A percentile compares a stretch with the other conserved stretches of the same genome.
Conservation (phyloP, 2,329 filamentous ascomycete genomes). For the Cryphonectria japonica region DNA sequence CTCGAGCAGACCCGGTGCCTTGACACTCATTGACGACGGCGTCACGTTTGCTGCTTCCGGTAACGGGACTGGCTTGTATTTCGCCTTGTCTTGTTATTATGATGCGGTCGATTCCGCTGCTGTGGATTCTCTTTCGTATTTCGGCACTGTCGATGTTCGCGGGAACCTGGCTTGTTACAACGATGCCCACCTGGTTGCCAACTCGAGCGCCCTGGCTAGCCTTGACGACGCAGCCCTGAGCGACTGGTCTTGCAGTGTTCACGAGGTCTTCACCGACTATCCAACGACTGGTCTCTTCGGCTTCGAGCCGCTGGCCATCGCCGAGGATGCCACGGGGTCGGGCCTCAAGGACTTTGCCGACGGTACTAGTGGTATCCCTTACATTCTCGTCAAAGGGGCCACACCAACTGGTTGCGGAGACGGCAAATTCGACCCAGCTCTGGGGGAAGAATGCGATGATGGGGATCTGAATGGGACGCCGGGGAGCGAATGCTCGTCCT, state of each 20-base stretch:
- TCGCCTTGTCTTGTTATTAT: constrained; percentile 49
- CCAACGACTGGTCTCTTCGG: constrained; percentile 40
- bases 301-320: constrained; percentile 46
- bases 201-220: constrained; percentile 37
- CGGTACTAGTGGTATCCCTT: constrained; percentile 43
- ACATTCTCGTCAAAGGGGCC: constrained; percentile 47
- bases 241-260: constrained; percentile 48
- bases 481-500: constrained; percentile 42
- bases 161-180: constrained; percentile 46
- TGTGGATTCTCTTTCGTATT: constrained; percentile 37
- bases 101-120: constrained; percentile 32
- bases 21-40: constrained; percentile 43
- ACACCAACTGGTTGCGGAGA: constrained; percentile 47
- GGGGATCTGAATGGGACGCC: constrained; percentile 38
- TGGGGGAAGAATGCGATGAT: constrained; percentile 47
- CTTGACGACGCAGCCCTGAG: constrained; percentile 44
- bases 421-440: constrained; percentile 38
- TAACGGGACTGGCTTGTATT: constrained; percentile 44
- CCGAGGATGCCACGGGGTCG: constrained; percentile 40
- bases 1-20: constrained; percentile 38
- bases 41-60: constrained; percentile 42
- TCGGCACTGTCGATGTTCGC: constrained; percentile 45
- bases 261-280: constrained; percentile 45
- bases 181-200: constrained; percentile 45
- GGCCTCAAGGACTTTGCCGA: constrained; percentile 43